phyloP scores from a whole-genome alignment of 2,329 filamentous ascomycete species.

The Xylariaceae sp. region DNA sequence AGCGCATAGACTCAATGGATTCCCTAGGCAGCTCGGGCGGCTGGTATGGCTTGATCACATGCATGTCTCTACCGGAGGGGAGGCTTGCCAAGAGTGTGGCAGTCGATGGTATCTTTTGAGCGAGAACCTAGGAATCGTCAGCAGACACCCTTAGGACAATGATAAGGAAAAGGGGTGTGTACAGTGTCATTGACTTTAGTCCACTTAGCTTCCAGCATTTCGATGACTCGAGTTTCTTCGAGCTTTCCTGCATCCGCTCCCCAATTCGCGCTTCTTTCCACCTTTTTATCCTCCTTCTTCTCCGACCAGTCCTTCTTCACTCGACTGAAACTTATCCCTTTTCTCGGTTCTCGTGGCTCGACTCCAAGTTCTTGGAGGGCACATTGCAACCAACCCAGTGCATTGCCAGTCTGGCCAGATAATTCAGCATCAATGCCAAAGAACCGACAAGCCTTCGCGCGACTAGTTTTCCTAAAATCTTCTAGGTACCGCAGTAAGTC shows the following conservation, averaged over 20 bases:
- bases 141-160: background rate
- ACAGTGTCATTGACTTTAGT: constrained; percentile 89
- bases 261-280: constrained; percentile 70
- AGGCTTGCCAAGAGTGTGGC: constrained; percentile 70
- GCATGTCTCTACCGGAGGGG: constrained; percentile 84
- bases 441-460: constrained; percentile 84
- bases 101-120: constrained; percentile 67
- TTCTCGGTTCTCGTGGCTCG: constrained; percentile 46
- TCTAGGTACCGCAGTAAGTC: constrained; percentile 68
- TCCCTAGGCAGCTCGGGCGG: constrained; percentile 61
- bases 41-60: constrained; percentile 62
- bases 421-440: constrained; percentile 86
- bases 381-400: constrained; percentile 78
- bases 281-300: constrained; percentile 69
- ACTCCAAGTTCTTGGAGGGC: constrained; percentile 71
- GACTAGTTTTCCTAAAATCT: constrained; percentile 67
- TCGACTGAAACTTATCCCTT: constrained; percentile 44
- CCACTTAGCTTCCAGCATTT: constrained; percentile 87
- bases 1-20: constrained; percentile 57
- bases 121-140: constrained; percentile 16
- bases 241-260: constrained; percentile 77
- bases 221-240: constrained; percentile 79
- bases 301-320: constrained; percentile 66
- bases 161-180: background rate
- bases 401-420: constrained; percentile 73